Percentiles rank a stretch among this genome's conserved stretches.
These are phyloP conservation scores for Centaurea solstitialis DNA, from an alignment of 129 eudicot species.

Conservation along the genomic window DNA sequence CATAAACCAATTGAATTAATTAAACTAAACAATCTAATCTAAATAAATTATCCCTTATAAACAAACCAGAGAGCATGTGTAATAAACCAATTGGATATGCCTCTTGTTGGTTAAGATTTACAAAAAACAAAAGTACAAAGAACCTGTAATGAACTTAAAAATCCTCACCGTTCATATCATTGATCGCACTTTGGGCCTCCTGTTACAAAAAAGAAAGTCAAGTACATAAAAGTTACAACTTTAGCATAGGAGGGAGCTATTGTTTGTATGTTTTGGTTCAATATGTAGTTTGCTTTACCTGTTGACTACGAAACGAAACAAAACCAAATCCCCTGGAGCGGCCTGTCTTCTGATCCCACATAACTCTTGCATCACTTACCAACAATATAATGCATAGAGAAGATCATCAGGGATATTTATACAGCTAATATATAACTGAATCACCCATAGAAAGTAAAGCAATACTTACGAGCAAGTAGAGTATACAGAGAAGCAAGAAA, in stretches of 20 bases:
- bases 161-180: conserved; percentile 35
- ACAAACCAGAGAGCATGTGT: background rate
- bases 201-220: conserved; percentile 3
- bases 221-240: conserved; percentile 4
- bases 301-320: conserved; percentile 94
- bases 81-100: background rate
- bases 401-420: background rate
- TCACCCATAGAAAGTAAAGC: background rate
- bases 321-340: conserved; percentile 99
- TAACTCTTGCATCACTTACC: conserved; percentile 91
- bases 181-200: conserved; percentile 45
- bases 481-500: conserved; percentile 84
- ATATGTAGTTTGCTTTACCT: conserved; percentile 42
- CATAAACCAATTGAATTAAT: background rate
- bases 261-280: background rate
- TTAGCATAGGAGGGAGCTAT: background rate
- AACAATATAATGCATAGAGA: background rate
- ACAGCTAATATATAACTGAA: background rate
- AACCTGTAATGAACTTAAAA: background rate
- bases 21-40: background rate
- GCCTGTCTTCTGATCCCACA: conserved; percentile 99
- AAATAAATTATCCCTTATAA: background rate
- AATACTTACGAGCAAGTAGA: conserved; percentile 89
- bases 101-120: background rate
- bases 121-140: background rate